phyloP scores from a whole-genome alignment of 805 yeast genomes.

The Suhomyces tanzawaensis region DNA sequence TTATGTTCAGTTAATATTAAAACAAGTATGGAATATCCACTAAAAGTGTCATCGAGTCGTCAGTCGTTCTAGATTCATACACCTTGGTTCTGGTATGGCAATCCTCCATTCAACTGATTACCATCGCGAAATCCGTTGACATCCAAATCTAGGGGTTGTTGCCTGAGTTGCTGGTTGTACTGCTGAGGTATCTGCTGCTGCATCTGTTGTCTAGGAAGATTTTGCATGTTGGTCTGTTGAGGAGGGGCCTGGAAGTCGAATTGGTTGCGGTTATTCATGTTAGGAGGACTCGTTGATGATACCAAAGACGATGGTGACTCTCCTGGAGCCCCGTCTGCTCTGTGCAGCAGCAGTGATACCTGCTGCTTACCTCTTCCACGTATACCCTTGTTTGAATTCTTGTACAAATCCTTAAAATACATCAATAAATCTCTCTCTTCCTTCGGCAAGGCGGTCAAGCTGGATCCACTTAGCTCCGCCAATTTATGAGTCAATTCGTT shows the following conservation, averaged over 20 bases:
- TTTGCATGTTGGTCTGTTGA: constrained; percentile 8
- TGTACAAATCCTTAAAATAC: constrained; percentile 79
- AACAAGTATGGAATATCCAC: too few relatives aligned
- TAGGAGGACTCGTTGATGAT: constrained; percentile 5
- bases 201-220: constrained; percentile 9
- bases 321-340: constrained; percentile 7
- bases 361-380: constrained; percentile 76
- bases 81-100: constrained; percentile 6
- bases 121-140: constrained; percentile 11
- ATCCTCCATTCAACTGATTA: constrained; percentile 9
- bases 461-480: constrained; percentile 56
- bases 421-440: constrained; percentile 68
- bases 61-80: too few relatives aligned
- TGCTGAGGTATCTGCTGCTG: constrained; percentile 7
- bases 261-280: constrained; percentile 32
- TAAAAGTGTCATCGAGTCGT: too few relatives aligned
- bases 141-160: constrained; percentile 10
- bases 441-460: constrained; percentile 47
- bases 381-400: constrained; percentile 87
- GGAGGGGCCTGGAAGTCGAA: constrained; percentile 37
- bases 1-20: too few relatives aligned
- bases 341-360: neutral
- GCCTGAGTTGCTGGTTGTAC: constrained; percentile 1
- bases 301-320: constrained; percentile 7
- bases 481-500: constrained; percentile 62